Base-by-base conservation (phyloP, 2,329 filamentous ascomycete genomes). In the Trichoderma afroharzianum region DNA sequence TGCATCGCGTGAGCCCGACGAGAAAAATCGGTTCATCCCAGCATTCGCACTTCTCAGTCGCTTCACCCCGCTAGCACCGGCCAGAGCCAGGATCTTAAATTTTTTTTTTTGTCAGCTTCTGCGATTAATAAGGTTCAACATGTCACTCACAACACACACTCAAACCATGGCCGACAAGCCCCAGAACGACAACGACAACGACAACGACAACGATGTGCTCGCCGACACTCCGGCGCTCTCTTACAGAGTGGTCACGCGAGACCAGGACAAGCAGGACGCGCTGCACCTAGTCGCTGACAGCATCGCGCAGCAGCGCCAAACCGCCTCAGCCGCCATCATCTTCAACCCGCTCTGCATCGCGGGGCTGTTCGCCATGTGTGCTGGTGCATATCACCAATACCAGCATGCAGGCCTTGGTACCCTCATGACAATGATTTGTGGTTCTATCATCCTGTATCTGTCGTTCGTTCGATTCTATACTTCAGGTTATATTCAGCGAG, bases 251-350 rank as follows among this genome's bases (percentile, higher is more conserved):
- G 81, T 90, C 57, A 83, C 83, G 50, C 76, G 76, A 53, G 82
- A 88, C 61, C 78, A 83, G 58, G 91, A 94, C 77, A 89, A 90
- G 78, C 83, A 89, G 74, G 86, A 89, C 71, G 91, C 91, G 14
- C 84, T 97, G 69, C 88, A 88, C 73, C 86, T 97, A 21, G 86
- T 97, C 61, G 90, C 93, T 68, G 93, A 96, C 82, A 93, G 91
- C 74, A 89, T 97, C 70, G 92, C 93, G 30, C 92, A 97, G 79
- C 93, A 96, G 82, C 90, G 92, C 68, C 91, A 94, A 79, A 81
- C 87, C 5, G 90, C 92, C 8, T 88, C 90, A 15, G 83, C 84
- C 63, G 83, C 88, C 72, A 82, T 96, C 72, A 85, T 93, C 74
- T 88, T 87, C 77, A 88, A 93, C 80, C 88, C 88, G 0, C 78